phyloP scores from a whole-genome alignment of 1,284 basidiomycete genomes.

The Lignosus rhinocerotis region DNA sequence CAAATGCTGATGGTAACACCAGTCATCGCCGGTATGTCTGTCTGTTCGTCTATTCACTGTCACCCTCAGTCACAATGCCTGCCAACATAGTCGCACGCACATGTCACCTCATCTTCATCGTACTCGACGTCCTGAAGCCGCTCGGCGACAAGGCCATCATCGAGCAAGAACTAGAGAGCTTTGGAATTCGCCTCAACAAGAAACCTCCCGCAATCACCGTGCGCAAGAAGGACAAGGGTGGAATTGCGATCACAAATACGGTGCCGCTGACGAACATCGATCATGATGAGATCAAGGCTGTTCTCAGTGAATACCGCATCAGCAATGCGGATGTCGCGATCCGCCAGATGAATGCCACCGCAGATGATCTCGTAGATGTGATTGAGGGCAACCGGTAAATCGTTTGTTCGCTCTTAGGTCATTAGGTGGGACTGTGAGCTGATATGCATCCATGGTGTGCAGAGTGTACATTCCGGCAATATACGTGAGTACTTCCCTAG shows the following conservation, averaged over 20 bases:
- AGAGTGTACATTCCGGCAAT: slow-evolving; percentile 94
- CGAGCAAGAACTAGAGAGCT: slow-evolving; percentile 92
- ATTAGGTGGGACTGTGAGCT: neutral
- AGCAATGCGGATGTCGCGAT: slow-evolving; percentile 94
- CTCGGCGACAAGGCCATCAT: slow-evolving; percentile 93
- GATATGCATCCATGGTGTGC: neutral
- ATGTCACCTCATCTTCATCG: slow-evolving; percentile 98
- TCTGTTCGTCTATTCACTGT: neutral
- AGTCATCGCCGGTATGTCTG: slow-evolving; percentile 79
- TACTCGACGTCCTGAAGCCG: slow-evolving; percentile 97
- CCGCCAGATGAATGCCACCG: slow-evolving; percentile 88
- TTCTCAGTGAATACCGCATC: slow-evolving; percentile 89
- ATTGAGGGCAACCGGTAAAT: slow-evolving; percentile 86
- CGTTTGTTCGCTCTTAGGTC: neutral
- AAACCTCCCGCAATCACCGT: slow-evolving; percentile 88
- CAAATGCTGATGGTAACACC: slow-evolving; percentile 6
- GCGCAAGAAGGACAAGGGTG: slow-evolving; percentile 94
- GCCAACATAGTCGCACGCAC: slow-evolving; percentile 82
- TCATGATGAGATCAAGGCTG: slow-evolving; percentile 94
- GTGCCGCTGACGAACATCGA: slow-evolving; percentile 98
- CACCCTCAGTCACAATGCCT: neutral
- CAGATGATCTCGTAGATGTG: slow-evolving; percentile 97
- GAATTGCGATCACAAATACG: slow-evolving; percentile 91
- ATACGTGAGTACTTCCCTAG: slow-evolving; percentile 58
- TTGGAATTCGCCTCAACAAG: slow-evolving; percentile 97